These are phyloP conservation scores for Cardamine chenopodiifolia DNA, from an alignment of 345 rosid species.

Conservation along the genomic window DNA sequence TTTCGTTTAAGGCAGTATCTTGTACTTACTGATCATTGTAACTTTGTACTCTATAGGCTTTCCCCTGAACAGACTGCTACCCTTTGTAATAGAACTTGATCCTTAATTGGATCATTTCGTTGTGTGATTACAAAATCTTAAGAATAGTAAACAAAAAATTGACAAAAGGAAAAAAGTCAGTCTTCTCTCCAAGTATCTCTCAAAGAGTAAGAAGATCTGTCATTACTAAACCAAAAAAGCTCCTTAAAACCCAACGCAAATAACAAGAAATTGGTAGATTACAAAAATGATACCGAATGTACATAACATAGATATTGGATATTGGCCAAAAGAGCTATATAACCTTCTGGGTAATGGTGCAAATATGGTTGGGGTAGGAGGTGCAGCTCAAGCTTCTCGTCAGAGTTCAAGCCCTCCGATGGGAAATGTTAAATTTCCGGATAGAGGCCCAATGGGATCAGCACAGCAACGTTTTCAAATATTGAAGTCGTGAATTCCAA, in stretches of 20 bases:
- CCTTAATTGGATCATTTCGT: slow-evolving; percentile 26
- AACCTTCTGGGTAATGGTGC: slow-evolving; percentile 6
- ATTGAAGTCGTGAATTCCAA: too few species aligned
- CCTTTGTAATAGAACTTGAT: slow-evolving; percentile 34
- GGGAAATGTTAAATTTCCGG: slow-evolving; percentile 7
- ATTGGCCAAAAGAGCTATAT: slow-evolving; percentile 19
- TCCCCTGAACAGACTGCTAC: slow-evolving; percentile 28
- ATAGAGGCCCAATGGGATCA: too few species aligned
- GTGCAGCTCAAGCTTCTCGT: background rate
- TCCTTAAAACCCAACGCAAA: slow-evolving; percentile 31
- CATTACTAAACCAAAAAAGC: slow-evolving; percentile 29
- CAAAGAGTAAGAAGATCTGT: slow-evolving; percentile 32
- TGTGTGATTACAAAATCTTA: slow-evolving; percentile 36
- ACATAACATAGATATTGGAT: background rate
- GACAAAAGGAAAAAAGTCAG: background rate
- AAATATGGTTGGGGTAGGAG: background rate
- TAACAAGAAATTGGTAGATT: slow-evolving; percentile 24
- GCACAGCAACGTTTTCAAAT: too few species aligned
- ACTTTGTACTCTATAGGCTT: slow-evolving; percentile 28
- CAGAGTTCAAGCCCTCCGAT: background rate
- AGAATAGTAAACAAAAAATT: background rate
- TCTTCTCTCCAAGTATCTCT: slow-evolving; percentile 43
- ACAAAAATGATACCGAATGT: background rate
- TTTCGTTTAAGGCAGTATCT: slow-evolving; percentile 33
- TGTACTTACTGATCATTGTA: slow-evolving; percentile 27